These are phyloP conservation scores for Pycnococcus provasolii DNA, from an alignment of 139 green algal species.

Conservation along the genomic window DNA sequence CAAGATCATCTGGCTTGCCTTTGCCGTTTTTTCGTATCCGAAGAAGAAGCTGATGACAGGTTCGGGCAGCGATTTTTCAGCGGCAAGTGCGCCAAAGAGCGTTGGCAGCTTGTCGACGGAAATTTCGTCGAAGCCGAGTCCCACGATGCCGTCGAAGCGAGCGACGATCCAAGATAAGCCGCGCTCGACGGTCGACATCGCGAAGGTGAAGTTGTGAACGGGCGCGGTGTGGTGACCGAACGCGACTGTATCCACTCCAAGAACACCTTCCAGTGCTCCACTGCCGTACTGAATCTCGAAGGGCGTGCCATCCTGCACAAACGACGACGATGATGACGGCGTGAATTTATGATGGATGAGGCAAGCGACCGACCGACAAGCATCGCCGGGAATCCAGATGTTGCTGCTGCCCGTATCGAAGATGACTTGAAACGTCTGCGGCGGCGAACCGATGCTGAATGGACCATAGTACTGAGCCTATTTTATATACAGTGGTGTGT, in stretches of 20 bases:
- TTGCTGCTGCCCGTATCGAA: slow-evolving; percentile 91
- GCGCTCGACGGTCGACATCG: slow-evolving; percentile 59
- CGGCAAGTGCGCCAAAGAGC: slow-evolving; percentile 44
- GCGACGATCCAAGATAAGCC: slow-evolving; percentile 85
- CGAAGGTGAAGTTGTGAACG: slow-evolving; percentile 49
- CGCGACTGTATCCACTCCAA: slow-evolving; percentile 66
- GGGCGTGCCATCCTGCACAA: slow-evolving; percentile 48
- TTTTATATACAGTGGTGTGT: no score
- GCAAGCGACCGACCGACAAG: slow-evolving; percentile 83
- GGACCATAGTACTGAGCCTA: slow-evolving; percentile 85
- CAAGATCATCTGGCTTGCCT: slow-evolving; percentile 63
- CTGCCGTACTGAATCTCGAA: slow-evolving; percentile 96
- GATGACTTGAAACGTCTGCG: slow-evolving; percentile 79
- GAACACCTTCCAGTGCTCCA: slow-evolving; percentile 77
- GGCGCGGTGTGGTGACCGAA: slow-evolving; percentile 48
- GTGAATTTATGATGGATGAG: slow-evolving; percentile 80
- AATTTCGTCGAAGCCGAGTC: slow-evolving; percentile 88
- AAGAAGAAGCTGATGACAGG: no score
- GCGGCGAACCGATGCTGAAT: slow-evolving; percentile 76
- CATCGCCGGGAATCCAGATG: slow-evolving; percentile 76
- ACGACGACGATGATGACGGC: slow-evolving; percentile 52
- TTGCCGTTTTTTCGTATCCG: no score
- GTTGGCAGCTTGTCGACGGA: slow-evolving; percentile 61
- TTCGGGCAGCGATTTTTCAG: no score
- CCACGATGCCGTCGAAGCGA: slow-evolving; percentile 97